Percentiles rank a stretch among this genome's conserved stretches.
Conservation (phyloP, 2,329 filamentous ascomycete genomes). For the Penicillium digitatum region DNA sequence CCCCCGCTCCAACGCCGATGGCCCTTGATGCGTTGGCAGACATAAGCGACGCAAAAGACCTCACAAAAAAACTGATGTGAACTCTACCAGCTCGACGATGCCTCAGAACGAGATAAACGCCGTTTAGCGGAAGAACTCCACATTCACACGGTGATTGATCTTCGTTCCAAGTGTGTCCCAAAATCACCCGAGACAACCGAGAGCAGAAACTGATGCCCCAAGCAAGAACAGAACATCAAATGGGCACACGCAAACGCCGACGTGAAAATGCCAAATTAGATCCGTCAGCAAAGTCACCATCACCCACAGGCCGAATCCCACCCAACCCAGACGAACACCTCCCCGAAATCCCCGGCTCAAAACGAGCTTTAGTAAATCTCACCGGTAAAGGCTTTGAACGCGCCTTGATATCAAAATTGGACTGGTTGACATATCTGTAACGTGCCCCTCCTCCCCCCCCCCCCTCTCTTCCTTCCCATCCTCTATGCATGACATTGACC, state of each 20-base stretch:
- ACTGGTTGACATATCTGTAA: slow-evolving; percentile 63
- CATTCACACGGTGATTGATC: slow-evolving; percentile 71
- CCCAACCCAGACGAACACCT: slow-evolving; percentile 52
- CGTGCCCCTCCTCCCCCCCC: slow-evolving; percentile 16
- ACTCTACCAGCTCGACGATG: slow-evolving; percentile 57
- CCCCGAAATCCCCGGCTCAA: slow-evolving; percentile 59
- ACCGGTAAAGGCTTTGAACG: slow-evolving; percentile 69
- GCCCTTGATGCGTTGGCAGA: background rate
- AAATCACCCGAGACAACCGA: too few relatives aligned
- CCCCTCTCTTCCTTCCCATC: too few relatives aligned
- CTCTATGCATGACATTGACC: background rate
- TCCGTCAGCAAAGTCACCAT: background rate
- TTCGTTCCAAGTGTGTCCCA: slow-evolving; percentile 68
- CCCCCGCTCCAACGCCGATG: background rate
- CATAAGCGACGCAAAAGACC: background rate
- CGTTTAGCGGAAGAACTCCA: slow-evolving; percentile 57
- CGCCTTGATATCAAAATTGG: slow-evolving; percentile 63
- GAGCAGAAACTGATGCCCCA: background rate
- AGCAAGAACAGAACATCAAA: slow-evolving; percentile 68
- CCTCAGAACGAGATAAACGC: slow-evolving; percentile 61
- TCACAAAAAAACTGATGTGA: background rate
- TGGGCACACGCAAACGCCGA: slow-evolving; percentile 61
- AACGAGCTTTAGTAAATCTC: slow-evolving; percentile 66
- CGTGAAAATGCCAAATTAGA: slow-evolving; percentile 35
- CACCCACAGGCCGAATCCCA: slow-evolving; percentile 40